Conservation (phyloP, 2,329 filamentous ascomycete genomes). For the Scorias spongiosa region DNA sequence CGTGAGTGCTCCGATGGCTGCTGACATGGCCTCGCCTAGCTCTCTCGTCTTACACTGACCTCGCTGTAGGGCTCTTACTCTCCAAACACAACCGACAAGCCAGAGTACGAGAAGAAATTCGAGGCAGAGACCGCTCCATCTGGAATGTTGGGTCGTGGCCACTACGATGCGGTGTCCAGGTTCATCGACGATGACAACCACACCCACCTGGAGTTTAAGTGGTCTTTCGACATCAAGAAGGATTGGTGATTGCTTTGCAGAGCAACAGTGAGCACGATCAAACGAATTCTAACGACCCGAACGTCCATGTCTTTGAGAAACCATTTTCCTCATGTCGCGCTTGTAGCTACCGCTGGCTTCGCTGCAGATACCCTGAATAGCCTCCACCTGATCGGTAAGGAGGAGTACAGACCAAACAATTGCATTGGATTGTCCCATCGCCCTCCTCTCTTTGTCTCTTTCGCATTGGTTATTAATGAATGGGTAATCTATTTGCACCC, state of each 20-base stretch:
- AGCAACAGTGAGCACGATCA: not conserved
- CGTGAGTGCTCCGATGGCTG: constrained; percentile 30
- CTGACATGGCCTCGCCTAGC: not conserved
- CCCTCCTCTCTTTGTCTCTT: no score
- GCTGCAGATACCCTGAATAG: no score
- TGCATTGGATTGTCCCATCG: no score
- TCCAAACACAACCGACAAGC: constrained; percentile 78
- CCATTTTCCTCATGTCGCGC: no score
- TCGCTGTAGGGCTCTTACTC: constrained; percentile 67
- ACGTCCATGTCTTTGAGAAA: no score
- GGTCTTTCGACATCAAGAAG: constrained; percentile 94
- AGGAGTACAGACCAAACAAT: no score
- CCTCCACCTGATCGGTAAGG: no score
- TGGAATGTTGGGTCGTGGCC: constrained; percentile 76
- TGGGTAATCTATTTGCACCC: no score
- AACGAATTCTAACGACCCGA: no score
- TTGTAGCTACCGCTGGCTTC: no score
- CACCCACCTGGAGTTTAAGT: constrained; percentile 81
- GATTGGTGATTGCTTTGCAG: constrained; percentile 47
- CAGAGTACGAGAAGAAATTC: constrained; percentile 81
- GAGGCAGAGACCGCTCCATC: constrained; percentile 81
- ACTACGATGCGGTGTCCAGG: constrained; percentile 77
- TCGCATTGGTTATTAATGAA: no score
- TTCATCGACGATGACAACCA: constrained; percentile 94
- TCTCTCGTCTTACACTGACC: no score